phyloP scores from a whole-genome alignment of 306 rosid species.

The Dryas alaskensis region DNA sequence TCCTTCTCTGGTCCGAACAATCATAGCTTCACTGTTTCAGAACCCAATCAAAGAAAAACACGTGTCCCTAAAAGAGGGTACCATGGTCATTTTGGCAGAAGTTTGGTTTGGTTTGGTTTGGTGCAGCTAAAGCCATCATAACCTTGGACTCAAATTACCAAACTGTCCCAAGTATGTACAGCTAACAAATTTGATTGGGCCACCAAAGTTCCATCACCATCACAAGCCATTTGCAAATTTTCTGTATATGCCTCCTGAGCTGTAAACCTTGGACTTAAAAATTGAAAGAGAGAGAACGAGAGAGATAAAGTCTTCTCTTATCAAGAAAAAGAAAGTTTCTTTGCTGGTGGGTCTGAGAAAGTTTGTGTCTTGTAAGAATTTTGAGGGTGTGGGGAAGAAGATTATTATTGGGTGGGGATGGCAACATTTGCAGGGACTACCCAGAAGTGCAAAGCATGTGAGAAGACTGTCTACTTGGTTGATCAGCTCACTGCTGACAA shows the following conservation, averaged over 20 bases:
- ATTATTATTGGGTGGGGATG: conserved; percentile 39
- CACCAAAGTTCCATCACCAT: conserved; percentile 21
- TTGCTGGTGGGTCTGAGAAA: conserved; percentile 19
- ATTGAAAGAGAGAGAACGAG: conserved; percentile 10
- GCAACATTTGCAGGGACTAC: conserved; percentile 85
- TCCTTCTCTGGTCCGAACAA: background rate
- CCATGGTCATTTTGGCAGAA: conserved; percentile 17
- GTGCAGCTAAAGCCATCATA: conserved; percentile 26
- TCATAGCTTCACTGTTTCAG: background rate
- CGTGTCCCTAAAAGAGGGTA: conserved; percentile 16
- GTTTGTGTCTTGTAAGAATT: conserved; percentile 19
- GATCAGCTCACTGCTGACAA: conserved; percentile 85
- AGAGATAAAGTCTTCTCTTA: conserved; percentile 11
- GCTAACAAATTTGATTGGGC: conserved; percentile 32
- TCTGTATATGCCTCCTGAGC: conserved; percentile 34
- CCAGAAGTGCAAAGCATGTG: conserved; percentile 93
- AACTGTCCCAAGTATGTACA: conserved; percentile 32
- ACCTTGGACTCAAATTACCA: conserved; percentile 20
- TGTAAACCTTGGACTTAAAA: conserved; percentile 25
- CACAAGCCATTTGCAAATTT: conserved; percentile 7
- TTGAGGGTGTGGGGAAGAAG: background rate
- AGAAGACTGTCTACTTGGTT: conserved; percentile 83
- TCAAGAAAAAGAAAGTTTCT: conserved; percentile 5
- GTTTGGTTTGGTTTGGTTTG: background rate
- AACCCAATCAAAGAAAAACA: background rate